phyloP scores from a whole-genome alignment of 225 moss, liverwort and hornwort species.

The Pleurozium schreberi region DNA sequence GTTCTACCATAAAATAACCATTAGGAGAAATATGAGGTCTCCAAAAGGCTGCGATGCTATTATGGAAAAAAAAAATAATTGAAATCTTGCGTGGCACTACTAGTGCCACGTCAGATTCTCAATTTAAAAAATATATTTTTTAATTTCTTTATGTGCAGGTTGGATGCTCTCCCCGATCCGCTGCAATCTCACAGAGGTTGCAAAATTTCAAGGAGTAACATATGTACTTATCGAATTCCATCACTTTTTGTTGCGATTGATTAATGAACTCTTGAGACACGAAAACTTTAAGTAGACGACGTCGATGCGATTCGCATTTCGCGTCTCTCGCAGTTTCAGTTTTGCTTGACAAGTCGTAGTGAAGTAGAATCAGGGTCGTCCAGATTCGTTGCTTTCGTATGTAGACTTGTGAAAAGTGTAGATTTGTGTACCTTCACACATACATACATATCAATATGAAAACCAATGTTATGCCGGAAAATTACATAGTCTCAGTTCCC shows the following conservation, averaged over 20 bases:
- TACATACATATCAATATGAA: background rate
- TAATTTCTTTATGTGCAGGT: no score
- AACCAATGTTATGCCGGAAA: background rate
- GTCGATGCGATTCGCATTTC: background rate
- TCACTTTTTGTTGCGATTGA: background rate
- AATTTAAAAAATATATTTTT: no score
- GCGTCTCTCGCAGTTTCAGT: background rate
- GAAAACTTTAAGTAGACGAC: background rate
- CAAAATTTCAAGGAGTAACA: background rate
- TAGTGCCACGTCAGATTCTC: no score
- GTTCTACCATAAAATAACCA: no score
- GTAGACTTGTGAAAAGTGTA: background rate
- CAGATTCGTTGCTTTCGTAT: background rate
- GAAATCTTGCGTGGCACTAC: no score
- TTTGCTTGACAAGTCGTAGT: background rate
- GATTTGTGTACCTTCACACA: background rate
- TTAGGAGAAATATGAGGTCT: no score
- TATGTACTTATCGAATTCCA: background rate
- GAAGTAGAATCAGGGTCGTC: background rate
- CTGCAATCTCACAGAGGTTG: background rate
- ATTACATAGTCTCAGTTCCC: background rate
- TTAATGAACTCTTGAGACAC: background rate
- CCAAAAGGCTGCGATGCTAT: no score
- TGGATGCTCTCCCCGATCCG: background rate
- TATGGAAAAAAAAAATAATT: no score